Percentiles rank a stretch among this genome's conserved stretches.
These are phyloP conservation scores for Botryotinia narcissicola DNA, from an alignment of 2,329 filamentous ascomycete species.

Conservation along the genomic window DNA sequence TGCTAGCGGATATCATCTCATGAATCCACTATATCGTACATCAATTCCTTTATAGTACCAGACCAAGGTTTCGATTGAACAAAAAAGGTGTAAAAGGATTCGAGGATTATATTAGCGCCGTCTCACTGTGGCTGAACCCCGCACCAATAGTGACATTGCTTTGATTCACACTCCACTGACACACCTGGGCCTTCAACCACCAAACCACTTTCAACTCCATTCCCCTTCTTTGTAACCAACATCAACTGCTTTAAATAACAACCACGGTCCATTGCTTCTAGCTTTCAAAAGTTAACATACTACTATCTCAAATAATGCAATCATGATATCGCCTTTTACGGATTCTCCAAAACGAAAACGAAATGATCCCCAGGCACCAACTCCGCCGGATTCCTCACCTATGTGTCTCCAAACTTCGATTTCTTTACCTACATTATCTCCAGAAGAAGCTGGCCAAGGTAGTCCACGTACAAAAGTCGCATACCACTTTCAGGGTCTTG, in stretches of 20 bases:
- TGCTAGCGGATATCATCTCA: background rate
- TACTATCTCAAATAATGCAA: background rate
- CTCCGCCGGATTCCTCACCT: constrained; percentile 19
- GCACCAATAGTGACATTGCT: constrained; percentile 6
- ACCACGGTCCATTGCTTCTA: background rate
- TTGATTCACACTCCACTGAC: background rate
- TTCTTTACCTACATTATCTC: constrained; percentile 18
- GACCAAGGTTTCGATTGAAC: background rate
- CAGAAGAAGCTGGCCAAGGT: constrained; percentile 11
- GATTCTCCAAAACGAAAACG: constrained; percentile 28
- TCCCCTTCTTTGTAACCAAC: background rate
- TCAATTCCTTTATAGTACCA: background rate
- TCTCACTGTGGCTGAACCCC: constrained; percentile 9
- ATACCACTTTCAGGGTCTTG: constrained; percentile 36
- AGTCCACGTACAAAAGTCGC: constrained; percentile 38
- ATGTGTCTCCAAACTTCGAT: constrained; percentile 16
- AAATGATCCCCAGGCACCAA: constrained; percentile 15
- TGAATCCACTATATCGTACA: background rate
- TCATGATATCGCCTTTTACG: constrained; percentile 13
- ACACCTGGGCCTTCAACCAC: background rate
- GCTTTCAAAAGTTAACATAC: background rate
- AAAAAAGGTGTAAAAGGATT: background rate
- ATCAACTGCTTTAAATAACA: background rate
- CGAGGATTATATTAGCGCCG: background rate
- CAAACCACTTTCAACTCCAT: background rate